Conservation (phyloP, 1,284 basidiomycete species). For the Tranzscheliella williamsii region DNA sequence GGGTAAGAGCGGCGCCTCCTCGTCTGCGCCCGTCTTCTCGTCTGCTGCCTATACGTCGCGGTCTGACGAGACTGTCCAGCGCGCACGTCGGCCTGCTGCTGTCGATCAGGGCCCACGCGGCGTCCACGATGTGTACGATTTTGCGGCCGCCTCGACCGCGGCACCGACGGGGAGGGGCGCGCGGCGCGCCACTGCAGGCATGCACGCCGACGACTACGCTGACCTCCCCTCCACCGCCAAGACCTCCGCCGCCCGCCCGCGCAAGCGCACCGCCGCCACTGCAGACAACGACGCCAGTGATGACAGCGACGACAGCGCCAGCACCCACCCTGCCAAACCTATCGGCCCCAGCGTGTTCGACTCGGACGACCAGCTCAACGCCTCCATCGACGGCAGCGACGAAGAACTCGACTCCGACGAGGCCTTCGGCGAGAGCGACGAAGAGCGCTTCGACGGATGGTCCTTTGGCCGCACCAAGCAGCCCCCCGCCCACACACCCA, state of each 20-base stretch:
- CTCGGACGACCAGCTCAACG: constrained; percentile 44
- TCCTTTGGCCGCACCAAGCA: constrained; percentile 19
- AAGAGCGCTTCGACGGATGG: constrained; percentile 49
- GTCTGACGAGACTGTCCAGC: background rate
- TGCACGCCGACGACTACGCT: constrained; percentile 62
- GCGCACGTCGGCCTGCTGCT: background rate
- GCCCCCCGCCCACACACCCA: too few relatives aligned
- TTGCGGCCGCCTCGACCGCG: constrained; percentile 1
- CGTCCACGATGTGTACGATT: constrained; percentile 32
- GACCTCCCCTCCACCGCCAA: constrained; percentile 42
- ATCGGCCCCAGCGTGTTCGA: constrained; percentile 45
- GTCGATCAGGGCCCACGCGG: constrained; percentile 4
- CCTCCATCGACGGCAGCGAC: constrained; percentile 45
- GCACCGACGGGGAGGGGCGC: background rate
- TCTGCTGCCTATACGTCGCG: background rate
- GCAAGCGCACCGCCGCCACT: constrained; percentile 4
- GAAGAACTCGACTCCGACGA: constrained; percentile 59
- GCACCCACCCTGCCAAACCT: constrained; percentile 11
- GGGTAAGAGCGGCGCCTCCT: background rate
- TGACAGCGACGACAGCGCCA: constrained; percentile 10
- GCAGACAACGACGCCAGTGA: constrained; percentile 1
- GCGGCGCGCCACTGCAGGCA: constrained; percentile 19
- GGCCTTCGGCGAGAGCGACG: constrained; percentile 57
- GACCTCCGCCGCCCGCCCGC: background rate
- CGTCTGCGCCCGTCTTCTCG: background rate